phyloP scores from a whole-genome alignment of 768 basidiomycete species.

The Trametes elegans region DNA sequence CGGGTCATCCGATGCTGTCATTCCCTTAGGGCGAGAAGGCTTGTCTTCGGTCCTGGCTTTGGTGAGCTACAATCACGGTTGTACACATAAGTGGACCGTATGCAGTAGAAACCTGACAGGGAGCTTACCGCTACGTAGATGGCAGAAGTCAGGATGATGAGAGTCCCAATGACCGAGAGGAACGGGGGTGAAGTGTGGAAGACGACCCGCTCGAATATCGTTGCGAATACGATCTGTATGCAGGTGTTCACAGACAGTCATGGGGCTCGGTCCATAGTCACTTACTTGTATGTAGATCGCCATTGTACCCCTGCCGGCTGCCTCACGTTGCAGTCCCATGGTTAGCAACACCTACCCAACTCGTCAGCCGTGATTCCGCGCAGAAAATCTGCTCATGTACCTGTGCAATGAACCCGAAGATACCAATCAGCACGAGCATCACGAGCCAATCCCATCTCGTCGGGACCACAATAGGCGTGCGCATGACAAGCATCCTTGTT shows the following conservation, averaged over 20 bases:
- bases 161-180: conserved; percentile 59
- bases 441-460: conserved; percentile 42
- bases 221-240: conserved; percentile 62
- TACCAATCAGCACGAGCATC: conserved; percentile 48
- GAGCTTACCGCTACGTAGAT: conserved; percentile 61
- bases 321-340: conserved; percentile 62
- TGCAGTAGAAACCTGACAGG: not conserved
- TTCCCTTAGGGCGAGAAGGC: not conserved
- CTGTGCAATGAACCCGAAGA: conserved; percentile 51
- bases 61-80: conserved; percentile 19
- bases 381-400: conserved; percentile 3
- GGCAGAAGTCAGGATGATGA: conserved; percentile 63
- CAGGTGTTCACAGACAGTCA: not conserved
- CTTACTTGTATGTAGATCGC: conserved; percentile 56
- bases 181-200: conserved; percentile 59
- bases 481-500: conserved; percentile 39
- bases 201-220: conserved; percentile 60
- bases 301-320: conserved; percentile 60
- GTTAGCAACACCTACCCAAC: conserved; percentile 49
- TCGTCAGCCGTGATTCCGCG: not conserved
- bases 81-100: not conserved
- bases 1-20: conserved; percentile 20
- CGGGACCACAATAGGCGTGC: conserved; percentile 46
- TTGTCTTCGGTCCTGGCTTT: conserved; percentile 16
- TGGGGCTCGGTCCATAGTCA: not conserved